Evolutionary conservation across 306 rosid genomes (phyloP), one percentile per base, ranked within the genome.

Genomic region (Urtica urens): DNA sequence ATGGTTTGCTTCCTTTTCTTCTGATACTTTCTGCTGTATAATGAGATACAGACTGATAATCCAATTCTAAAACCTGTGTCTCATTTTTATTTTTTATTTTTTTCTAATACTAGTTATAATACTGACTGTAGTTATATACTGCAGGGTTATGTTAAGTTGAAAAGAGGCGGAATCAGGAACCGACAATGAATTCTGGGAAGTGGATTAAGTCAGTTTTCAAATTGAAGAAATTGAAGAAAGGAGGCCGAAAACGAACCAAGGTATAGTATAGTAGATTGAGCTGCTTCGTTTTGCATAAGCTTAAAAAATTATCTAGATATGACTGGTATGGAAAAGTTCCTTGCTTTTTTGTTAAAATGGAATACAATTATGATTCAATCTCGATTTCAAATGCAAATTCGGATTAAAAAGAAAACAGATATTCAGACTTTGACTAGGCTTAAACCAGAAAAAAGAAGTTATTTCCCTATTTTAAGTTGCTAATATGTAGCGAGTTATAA

Each of bases 161-260:
- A 53, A 16, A 53, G 39, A 67, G 71, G 35, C 55, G 46, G 51
- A 46, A 46, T 27, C 49, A 34, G 22, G 53, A 53, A 37, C 62
- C 46, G n/a, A n/a, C n/a, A 46, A 92, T 92, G 99, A 95, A 93
- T 55, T 82, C 99, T 51, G 99, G 99, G 60, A 44, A 63, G 58
- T 92, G 95, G 99, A 79, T 92, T 65, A 92, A 73, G 82, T 60
- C 78, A 9, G 73, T 85, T 38, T 68, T 76, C 51, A 70, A 72
- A 38, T 69, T 60, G 49, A 79, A 78, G 74, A 92, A 73, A 65
- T 63, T 77, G 14, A 85, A 75, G 63, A 17, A 27, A 15, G 47
- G 83, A 56, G 72, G 72, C 46, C 73, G 92, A 33, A 92, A 85
- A 77, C 77, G 65, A 75, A 39, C 40, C 35, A 85, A 79, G 95